Evolutionary conservation across 352 stramenopile genomes (phyloP), one percentile per base, ranked within the genome.

Genomic region (Globisporangium lucens): DNA sequence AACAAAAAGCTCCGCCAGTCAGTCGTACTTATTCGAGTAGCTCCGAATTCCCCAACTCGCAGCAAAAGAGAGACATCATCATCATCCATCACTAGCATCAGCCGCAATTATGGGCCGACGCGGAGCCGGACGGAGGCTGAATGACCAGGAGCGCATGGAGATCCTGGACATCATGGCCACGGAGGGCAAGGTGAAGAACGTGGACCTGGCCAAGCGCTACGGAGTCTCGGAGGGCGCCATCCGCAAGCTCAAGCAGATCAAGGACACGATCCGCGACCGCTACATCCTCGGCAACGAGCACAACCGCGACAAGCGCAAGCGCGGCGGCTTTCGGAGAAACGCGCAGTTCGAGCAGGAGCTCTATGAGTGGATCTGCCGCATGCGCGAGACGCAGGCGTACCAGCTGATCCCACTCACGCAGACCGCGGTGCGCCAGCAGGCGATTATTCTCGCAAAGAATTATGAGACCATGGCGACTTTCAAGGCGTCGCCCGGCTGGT

Each of bases 71-170:
- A 57, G 51, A 33, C 24, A 58, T 17, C 24, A 36, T 29, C 27
- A 58, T 17, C 24, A 36, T 29, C 27, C 52, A 29, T 8, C 33
- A 46, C 24, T 22, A 20, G n/a, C 49, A 66, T 9, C 36, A 51
- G 43, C 43, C 15, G 38, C 5, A 49, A 22, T 51, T 22, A 94
- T 93, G 87, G 87, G 87, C 67, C 77, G 68, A 75, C 82, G 88
- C 67, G 88, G 88, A 5, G 85, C 87, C 15, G 88, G 88, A 60
- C 81, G 86, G 36, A 86, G 88, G 2, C 75, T 96, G 68, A 96
- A 91, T 68, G 88, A 96, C 82, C 87, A 96, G 72, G 80, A 96
- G 75, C 88, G 88, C 74, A 96, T 96, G 86, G 86, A 96, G 73
- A 96, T 96, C 68, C 76, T 96, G 60, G 82, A 93, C 64, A 88